Evolutionary conservation across 2,329 filamentous ascomycete species (phyloP).

Genomic region (Fusarium temperatum): DNA sequence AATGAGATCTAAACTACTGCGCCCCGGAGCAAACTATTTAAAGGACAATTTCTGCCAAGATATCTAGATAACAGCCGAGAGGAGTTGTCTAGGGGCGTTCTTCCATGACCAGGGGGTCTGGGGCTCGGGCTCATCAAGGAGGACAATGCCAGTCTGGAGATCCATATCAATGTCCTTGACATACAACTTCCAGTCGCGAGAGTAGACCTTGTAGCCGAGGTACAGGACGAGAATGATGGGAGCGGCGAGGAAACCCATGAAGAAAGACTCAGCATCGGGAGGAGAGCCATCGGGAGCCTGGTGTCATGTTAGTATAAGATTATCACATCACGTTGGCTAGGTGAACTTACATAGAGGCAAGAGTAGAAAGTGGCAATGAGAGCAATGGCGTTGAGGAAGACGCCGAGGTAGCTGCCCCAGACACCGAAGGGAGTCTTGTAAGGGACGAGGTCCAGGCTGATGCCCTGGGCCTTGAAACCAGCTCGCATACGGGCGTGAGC

Average conservation of each 20-base stretch:
- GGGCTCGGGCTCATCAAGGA: conserved; percentile 65
- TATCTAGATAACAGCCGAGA: conserved; percentile 13
- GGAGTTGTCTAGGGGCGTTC: not conserved
- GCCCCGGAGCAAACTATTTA: not conserved
- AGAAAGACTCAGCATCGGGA: conserved; percentile 75
- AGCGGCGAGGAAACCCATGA: conserved; percentile 73
- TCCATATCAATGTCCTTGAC: conserved; percentile 81
- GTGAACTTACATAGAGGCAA: conserved; percentile 16
- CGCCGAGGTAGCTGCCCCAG: conserved; percentile 82
- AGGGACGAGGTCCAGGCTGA: conserved; percentile 76
- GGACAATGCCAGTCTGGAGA: conserved; percentile 79
- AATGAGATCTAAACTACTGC: not conserved
- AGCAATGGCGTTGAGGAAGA: conserved; percentile 77
- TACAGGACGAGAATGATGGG: conserved; percentile 75
- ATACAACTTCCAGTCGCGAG: conserved; percentile 65
- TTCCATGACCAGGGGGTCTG: conserved; percentile 67
- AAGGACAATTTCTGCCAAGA: not conserved
- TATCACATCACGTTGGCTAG: not conserved
- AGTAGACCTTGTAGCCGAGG: conserved; percentile 78
- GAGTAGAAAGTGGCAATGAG: conserved; percentile 89
- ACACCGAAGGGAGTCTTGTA: conserved; percentile 83
- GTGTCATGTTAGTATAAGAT: not conserved
- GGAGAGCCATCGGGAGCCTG: conserved; percentile 64
- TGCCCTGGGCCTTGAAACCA: conserved; percentile 75
- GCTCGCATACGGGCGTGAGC: conserved; percentile 89